A percentile compares a stretch with the other conserved stretches of the same genome.
These are phyloP conservation scores for Murraya koenigii DNA, from an alignment of 345 rosid genomes.

Conservation along the genomic window DNA sequence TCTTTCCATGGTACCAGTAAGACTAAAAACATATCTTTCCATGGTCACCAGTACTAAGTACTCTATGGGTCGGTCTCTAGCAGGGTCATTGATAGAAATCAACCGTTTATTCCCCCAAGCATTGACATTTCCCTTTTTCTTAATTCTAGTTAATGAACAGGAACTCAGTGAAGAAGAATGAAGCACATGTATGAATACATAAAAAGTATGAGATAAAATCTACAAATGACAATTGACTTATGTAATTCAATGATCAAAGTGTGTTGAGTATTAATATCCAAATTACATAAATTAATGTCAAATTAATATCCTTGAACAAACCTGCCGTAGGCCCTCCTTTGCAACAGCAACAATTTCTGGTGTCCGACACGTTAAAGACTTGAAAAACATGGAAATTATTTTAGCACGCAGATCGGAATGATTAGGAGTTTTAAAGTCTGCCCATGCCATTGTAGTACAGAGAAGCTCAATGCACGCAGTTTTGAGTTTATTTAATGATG, in stretches of 20 bases:
- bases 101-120: no score
- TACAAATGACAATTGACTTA: background rate
- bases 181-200: background rate
- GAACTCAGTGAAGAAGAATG: no score
- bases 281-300: background rate
- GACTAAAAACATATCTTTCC: no score
- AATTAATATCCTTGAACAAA: conserved; percentile 23
- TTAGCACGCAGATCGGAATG: conserved; percentile 87
- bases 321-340: conserved; percentile 98
- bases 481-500: conserved; percentile 80
- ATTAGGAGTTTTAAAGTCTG: conserved; percentile 80
- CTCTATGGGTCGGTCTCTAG: no score
- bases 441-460: conserved; percentile 99
- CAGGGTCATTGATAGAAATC: no score
- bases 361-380: conserved; percentile 88
- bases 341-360: conserved; percentile 99
- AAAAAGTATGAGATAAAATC: background rate
- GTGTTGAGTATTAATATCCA: background rate
- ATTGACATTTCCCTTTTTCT: no score
- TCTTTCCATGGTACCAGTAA: no score
- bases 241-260: background rate
- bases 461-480: conserved; percentile 97
- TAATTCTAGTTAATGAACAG: no score
- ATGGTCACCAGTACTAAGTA: no score
- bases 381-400: conserved; percentile 97